Evolutionary conservation across 805 yeast genomes (phyloP), one percentile per base, ranked within the genome.

Genomic region (Zygoascus ofunaensis): DNA sequence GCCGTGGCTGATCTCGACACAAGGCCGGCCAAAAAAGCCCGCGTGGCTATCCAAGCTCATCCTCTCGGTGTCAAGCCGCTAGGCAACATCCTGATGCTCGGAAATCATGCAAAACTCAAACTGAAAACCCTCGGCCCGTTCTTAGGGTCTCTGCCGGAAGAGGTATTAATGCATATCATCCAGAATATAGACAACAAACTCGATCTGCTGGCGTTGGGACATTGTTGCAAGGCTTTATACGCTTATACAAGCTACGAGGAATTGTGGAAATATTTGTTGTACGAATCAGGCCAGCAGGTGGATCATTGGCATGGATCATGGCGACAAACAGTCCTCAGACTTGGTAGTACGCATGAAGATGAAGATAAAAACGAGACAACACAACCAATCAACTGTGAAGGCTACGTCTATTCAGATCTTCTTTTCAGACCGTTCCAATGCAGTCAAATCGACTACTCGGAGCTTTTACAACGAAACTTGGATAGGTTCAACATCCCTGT

Each of bases 391-490:
- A 64, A 68, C 0, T 50, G 43, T 3, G 33, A 26, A 2, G 50
- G 42, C 21, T 26, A 34, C 19, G 72, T 87, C 3, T 85, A 81
- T 57, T 82, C 94, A 0, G 96, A 87, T 57, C 52, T 75, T n/a
- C 61, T 89, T 12, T 87, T 80, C 59, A 70, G 92, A 41, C 95
- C 96, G 2, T 87, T 74, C 55, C 92, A 85, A 56, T 80, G 92
- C 50, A 71, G 94, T 0, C 82, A 80, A 50, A 69, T 85, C 17
- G 72, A 82, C 55, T 84, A 83, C 59, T 52, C 58, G 3, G 56
- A 61, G 21, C 55, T 76, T 3, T 76, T 82, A 52, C 58, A 63
- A 22, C 69, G 69, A 4, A n/a, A n/a, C n/a, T 61, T 57, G 1
- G 77, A 73, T 45, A 80, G 76, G 55, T 59, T 28, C 42, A 53